These are phyloP conservation scores for Penicillium argentinense DNA, from an alignment of 495 filamentous ascomycete species.

Conservation along the genomic window DNA sequence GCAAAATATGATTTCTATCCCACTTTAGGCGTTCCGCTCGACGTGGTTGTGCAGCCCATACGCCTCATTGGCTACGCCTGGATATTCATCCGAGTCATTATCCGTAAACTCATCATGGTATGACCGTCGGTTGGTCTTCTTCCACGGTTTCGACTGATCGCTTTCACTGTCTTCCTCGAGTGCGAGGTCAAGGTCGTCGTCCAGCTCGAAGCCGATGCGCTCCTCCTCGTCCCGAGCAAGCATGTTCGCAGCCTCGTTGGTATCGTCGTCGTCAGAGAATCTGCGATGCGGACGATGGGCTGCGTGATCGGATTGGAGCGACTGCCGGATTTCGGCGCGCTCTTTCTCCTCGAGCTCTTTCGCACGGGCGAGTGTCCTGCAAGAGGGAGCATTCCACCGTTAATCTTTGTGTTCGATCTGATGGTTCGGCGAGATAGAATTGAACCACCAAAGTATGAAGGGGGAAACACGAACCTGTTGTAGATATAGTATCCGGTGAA, in stretches of 20 bases:
- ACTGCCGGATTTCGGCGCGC: slow-evolving; percentile 48
- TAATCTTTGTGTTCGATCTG: slow-evolving; percentile 2
- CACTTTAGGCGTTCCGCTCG: slow-evolving; percentile 11
- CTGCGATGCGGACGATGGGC: slow-evolving; percentile 37
- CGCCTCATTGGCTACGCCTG: slow-evolving; percentile 42
- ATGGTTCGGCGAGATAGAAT: background rate
- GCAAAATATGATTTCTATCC: slow-evolving; percentile 3
- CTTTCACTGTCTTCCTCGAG: slow-evolving; percentile 41
- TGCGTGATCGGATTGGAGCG: slow-evolving; percentile 41
- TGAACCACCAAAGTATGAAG: background rate
- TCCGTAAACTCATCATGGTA: slow-evolving; percentile 58
- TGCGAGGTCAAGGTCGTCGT: slow-evolving; percentile 43
- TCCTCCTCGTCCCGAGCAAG: slow-evolving; percentile 51
- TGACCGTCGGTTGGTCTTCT: slow-evolving; percentile 21
- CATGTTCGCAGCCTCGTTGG: slow-evolving; percentile 42
- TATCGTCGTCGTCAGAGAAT: slow-evolving; percentile 48
- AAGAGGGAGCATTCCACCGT: background rate
- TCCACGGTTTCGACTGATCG: slow-evolving; percentile 24
- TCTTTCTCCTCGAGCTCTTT: slow-evolving; percentile 83
- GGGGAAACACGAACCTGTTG: slow-evolving; percentile 45
- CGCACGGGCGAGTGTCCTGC: slow-evolving; percentile 76
- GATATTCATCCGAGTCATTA: slow-evolving; percentile 51
- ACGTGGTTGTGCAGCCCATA: slow-evolving; percentile 51
- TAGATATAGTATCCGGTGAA: slow-evolving; percentile 85
- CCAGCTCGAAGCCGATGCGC: slow-evolving; percentile 47